Conservation (phyloP, 2,329 filamentous ascomycete species). For the Talaromyces sp. region DNA sequence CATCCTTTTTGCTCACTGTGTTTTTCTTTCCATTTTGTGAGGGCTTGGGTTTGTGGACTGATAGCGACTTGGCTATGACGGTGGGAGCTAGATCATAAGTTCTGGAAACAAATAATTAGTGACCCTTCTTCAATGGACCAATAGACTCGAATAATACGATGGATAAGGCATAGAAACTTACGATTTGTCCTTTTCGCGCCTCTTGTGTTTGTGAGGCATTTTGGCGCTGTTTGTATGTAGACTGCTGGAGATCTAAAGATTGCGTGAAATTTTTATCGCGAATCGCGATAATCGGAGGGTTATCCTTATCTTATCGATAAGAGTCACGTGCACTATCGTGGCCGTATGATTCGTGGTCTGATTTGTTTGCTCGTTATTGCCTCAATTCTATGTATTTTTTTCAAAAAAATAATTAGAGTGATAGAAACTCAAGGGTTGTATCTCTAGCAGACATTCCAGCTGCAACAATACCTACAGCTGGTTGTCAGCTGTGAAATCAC, state of each 20-base stretch:
- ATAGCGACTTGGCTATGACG: slow-evolving; percentile 53
- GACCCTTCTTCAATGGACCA: not conserved
- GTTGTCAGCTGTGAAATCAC: not conserved
- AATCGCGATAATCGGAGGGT: not conserved
- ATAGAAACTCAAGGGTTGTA: no score
- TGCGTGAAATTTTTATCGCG: not conserved
- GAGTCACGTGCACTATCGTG: not conserved
- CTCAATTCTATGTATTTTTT: not conserved
- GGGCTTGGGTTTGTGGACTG: slow-evolving; percentile 42
- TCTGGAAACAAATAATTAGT: slow-evolving; percentile 9
- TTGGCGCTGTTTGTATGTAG: slow-evolving; percentile 7
- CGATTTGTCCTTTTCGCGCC: slow-evolving; percentile 48
- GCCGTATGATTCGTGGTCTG: not conserved
- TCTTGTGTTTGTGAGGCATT: slow-evolving; percentile 87
- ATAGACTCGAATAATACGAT: not conserved
- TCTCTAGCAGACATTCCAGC: not conserved
- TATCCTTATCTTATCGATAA: not conserved
- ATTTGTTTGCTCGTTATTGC: not conserved
- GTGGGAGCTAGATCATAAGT: slow-evolving; percentile 56
- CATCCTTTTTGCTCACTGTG: slow-evolving; percentile 11
- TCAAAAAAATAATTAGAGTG: no score
- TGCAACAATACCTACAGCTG: not conserved
- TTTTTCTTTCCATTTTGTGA: slow-evolving; percentile 26
- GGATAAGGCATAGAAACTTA: slow-evolving; percentile 28
- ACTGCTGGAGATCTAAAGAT: not conserved